phyloP scores from a whole-genome alignment of 352 stramenopile species.

The Elongisporangium prolatum region DNA sequence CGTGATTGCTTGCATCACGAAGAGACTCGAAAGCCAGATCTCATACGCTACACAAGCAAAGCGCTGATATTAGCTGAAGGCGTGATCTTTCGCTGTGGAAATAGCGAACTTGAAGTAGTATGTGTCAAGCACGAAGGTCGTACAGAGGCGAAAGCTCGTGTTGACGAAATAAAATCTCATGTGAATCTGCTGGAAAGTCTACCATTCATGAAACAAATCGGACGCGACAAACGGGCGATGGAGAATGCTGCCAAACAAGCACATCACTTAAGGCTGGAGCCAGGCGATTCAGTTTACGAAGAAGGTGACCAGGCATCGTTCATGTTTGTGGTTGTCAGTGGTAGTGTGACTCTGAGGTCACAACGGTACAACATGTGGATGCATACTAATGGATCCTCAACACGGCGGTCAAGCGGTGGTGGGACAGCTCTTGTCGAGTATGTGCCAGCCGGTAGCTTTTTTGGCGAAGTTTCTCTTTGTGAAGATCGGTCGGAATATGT shows the following conservation, averaged over 20 bases:
- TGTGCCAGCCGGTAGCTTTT: constrained; percentile 44
- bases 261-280: constrained; percentile 32
- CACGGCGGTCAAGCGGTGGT: background rate
- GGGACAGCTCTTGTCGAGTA: constrained; percentile 12
- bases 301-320: constrained; percentile 55
- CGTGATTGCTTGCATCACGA: constrained; percentile 40
- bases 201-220: constrained; percentile 62
- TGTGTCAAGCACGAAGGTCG: constrained; percentile 35
- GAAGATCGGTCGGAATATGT: constrained; percentile 33
- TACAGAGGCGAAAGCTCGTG: constrained; percentile 6
- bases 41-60: constrained; percentile 64
- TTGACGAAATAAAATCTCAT: constrained; percentile 42
- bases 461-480: constrained; percentile 49
- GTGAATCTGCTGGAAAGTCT: constrained; percentile 35
- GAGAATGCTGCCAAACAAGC: constrained; percentile 42
- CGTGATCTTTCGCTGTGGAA: constrained; percentile 57
- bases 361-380: constrained; percentile 6
- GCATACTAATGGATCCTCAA: background rate
- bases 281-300: constrained; percentile 50
- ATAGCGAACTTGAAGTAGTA: constrained; percentile 56
- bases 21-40: constrained; percentile 22
- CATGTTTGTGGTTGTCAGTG: constrained; percentile 59
- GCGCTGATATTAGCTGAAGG: constrained; percentile 65
- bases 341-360: constrained; percentile 33
- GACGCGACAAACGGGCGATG: constrained; percentile 32